These are phyloP conservation scores for Saturnispora serradocipensis DNA, from an alignment of 805 yeast genomes.

Conservation along the genomic window DNA sequence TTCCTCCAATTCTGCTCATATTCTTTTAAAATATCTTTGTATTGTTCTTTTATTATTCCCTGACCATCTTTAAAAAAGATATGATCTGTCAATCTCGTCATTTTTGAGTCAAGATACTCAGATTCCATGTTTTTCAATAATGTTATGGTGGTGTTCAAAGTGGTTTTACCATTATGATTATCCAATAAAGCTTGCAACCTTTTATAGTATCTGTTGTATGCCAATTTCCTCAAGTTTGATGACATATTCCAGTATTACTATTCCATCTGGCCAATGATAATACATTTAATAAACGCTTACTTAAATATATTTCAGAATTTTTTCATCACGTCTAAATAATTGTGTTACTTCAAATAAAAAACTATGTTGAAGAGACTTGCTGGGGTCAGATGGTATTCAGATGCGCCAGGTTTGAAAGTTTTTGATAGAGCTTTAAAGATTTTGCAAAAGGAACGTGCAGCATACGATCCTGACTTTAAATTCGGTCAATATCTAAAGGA, in stretches of 20 bases:
- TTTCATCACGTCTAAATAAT: neutral
- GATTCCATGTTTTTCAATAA: slow-evolving; percentile 1
- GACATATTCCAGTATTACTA: neutral
- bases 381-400: slow-evolving; percentile 7
- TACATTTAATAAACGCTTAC: neutral
- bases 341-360: neutral
- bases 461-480: slow-evolving; percentile 35
- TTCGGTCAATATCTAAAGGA: slow-evolving; percentile 65
- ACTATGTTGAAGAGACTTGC: neutral
- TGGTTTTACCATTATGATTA: neutral
- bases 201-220: neutral
- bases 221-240: neutral
- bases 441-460: slow-evolving; percentile 50
- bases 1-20: slow-evolving; percentile 7
- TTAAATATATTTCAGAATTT: neutral
- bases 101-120: neutral
- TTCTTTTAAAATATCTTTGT: slow-evolving; percentile 7
- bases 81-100: slow-evolving; percentile 11
- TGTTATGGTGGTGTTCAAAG: neutral
- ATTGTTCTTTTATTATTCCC: slow-evolving; percentile 10
- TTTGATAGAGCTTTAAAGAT: slow-evolving; percentile 58
- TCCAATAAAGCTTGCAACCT: neutral
- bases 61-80: slow-evolving; percentile 12
- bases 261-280: neutral
- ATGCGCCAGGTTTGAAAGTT: slow-evolving; percentile 24